Evolutionary conservation across 306 rosid species (phyloP), one percentile per base, ranked within the genome.

Genomic region (Ziziphus jujuba): DNA sequence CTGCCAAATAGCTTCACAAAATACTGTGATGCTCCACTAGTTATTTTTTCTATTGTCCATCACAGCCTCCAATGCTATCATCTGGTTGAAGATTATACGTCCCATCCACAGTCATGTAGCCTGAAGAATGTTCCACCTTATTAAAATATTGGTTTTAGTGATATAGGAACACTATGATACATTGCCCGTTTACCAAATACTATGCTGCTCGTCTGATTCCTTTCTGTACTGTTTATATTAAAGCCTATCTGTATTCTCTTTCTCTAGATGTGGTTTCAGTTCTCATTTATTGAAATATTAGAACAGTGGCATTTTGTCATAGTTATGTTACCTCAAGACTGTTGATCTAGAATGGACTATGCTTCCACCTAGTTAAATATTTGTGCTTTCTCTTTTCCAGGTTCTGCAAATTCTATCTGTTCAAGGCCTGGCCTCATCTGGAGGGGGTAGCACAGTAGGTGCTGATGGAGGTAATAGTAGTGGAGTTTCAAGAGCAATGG

Each of bases 401-500:
- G 86, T 88, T 83, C 83, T 93, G 71, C 97, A 88, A 67, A 85
- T 95, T 76, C 82, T 93, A 47, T 68, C 97, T 62, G 81, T 87
- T 72, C 91, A 89, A 73, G 96, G 97, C 45, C 85, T 93, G 70
- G 67, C 89, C 71, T 93, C 97, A 55, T 93, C 99, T 15, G 88
- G 96, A 45, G 96, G 96, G 56, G 96, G 91, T 33, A 71, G 91
- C 21, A 47, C 81, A 22, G 87, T 68, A 3, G 86, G 87, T 40
- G 87, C 85, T 56, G 97, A 90, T 61, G 91, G 87, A 63, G 93
- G 89, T 64, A 77, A 77, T 52, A 86, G 89, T 56, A 93, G 99
- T 23, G 99, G 99, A 72, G 97, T 76, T 72, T 90, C 97, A n/a
- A 87, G 96, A 74, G 97, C 92, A 21, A n/a, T 88, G 70, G 87